phyloP scores from a whole-genome alignment of 2,329 filamentous ascomycete genomes.

The Corynespora cassiicola region DNA sequence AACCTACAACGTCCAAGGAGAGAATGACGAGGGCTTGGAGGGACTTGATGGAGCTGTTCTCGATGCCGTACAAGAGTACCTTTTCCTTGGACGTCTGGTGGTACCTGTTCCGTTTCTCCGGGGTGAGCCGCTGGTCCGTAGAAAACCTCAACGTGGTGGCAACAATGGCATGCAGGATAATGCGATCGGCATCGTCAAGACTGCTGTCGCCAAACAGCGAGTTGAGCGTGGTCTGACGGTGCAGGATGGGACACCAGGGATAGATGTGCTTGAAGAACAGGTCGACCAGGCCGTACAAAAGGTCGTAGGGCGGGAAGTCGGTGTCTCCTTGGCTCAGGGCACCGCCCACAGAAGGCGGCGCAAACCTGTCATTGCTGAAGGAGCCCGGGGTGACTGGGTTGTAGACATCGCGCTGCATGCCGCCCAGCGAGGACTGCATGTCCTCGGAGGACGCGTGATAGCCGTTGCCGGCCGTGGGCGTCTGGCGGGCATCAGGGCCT shows the following conservation, averaged over 20 bases:
- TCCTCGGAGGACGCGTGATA: constrained; percentile 35
- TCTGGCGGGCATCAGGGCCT: constrained; percentile 37
- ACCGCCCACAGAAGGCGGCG: constrained; percentile 29
- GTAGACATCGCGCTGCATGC: constrained; percentile 37
- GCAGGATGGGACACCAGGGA: constrained; percentile 84
- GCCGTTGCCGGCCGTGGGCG: constrained; percentile 32
- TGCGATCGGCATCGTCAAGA: constrained; percentile 80
- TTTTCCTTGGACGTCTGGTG: constrained; percentile 83
- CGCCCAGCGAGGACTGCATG: constrained; percentile 24
- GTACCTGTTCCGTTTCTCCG: constrained; percentile 75
- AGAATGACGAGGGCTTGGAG: constrained; percentile 88
- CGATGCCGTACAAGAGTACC: constrained; percentile 84
- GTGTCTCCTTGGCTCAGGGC: constrained; percentile 42
- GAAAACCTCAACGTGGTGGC: constrained; percentile 88
- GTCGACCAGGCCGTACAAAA: constrained; percentile 66
- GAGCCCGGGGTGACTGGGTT: constrained; percentile 12
- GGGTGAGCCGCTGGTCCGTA: constrained; percentile 74
- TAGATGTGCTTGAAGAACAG: constrained; percentile 71
- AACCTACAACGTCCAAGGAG: constrained; percentile 82
- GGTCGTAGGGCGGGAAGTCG: constrained; percentile 65
- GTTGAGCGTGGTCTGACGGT: constrained; percentile 81
- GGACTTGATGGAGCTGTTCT: constrained; percentile 87
- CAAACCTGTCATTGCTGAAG: constrained; percentile 38
- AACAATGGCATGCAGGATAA: constrained; percentile 86
- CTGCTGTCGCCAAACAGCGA: constrained; percentile 75